Base-by-base conservation (phyloP, 108 stramenopile species). In the Phaeodactylum tricornutum region DNA sequence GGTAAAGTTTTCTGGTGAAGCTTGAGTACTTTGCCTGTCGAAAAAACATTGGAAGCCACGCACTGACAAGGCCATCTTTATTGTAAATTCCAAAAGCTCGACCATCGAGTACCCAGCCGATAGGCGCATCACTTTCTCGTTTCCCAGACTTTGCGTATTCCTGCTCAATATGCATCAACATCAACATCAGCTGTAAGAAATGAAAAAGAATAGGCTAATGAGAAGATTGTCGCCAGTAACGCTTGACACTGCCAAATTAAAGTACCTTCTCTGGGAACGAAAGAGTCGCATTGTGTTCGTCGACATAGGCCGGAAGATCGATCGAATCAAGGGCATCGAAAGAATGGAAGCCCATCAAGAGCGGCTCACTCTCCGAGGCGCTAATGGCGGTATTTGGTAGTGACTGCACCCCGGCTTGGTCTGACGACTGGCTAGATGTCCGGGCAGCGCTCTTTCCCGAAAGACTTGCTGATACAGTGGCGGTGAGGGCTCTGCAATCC, bases 1-100 rank as follows among this genome's bases (percentile, higher is more conserved):
- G 65, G 37, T 74, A 73, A 2, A 78, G 69, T 63, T 78, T 73
- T 19, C 77, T 35, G 24, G 69, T 65, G 48, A 79, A 74, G 52
- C 58, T 62, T 20, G 62, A 42, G 55, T 57, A 74, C 42, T 68
- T 70, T 35, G 71, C 58, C 25, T 66, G 67, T 26, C 68, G 57
- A 39, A 81, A 81, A 45, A 72, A 77, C 5, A 42, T 23, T 21
- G 69, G 72, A 55, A 81, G 55, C 47, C 47, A 48, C 6, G 28
- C 2, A 32, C 29, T 15, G 17, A 27, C 14, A 1, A 79, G 74
- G 25, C 24, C 30, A 27, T 71, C 66, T 5, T 32, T 38, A 43
- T 71, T 43, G 7, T 46, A 34, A 33, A 77, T 71, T 23, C 52
- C 35, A 49, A 71, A 71, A 29, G 53, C 38, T 34, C 32, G 4